A percentile compares a stretch with the other conserved stretches of the same genome.
Conservation (phyloP, 1,284 basidiomycete genomes). For the Pascua guehoae region DNA sequence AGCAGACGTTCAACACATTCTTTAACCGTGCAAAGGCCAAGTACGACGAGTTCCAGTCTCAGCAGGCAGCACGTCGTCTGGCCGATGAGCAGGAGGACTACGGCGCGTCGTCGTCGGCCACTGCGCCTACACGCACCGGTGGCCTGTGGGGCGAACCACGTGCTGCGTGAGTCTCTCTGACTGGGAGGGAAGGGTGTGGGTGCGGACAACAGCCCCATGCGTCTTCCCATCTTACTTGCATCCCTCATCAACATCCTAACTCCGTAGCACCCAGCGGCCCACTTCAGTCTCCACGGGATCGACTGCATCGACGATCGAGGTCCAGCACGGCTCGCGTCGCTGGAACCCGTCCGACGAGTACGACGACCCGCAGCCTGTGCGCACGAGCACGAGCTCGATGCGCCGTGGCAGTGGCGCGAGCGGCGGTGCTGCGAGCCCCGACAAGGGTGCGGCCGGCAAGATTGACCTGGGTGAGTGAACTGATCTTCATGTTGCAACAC, state of each 20-base stretch:
- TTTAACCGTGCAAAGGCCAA: conserved; percentile 38
- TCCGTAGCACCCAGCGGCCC: no score
- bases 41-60: conserved; percentile 35
- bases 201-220: no score
- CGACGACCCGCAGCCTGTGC: conserved; percentile 25
- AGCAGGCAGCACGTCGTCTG: conserved; percentile 12
- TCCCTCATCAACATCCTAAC: no score
- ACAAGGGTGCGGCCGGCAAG: conserved; percentile 31
- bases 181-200: no score
- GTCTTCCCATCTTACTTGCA: no score
- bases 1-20: conserved; percentile 43
- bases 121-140: conserved; percentile 3
- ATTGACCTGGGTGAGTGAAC: conserved; percentile 45
- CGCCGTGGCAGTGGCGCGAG: conserved; percentile 9
- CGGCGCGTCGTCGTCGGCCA: neutral
- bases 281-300: no score
- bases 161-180: no score
- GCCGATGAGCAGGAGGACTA: conserved; percentile 1
- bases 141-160: conserved; percentile 26
- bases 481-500: neutral
- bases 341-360: conserved; percentile 46
- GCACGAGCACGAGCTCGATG: conserved; percentile 14
- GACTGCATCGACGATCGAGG: no score
- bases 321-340: conserved; percentile 13
- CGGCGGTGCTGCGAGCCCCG: conserved; percentile 18